Evolutionary conservation across 176 grass and related monocot species (phyloP).

Genomic region (Dendrocalamus sinicus): DNA sequence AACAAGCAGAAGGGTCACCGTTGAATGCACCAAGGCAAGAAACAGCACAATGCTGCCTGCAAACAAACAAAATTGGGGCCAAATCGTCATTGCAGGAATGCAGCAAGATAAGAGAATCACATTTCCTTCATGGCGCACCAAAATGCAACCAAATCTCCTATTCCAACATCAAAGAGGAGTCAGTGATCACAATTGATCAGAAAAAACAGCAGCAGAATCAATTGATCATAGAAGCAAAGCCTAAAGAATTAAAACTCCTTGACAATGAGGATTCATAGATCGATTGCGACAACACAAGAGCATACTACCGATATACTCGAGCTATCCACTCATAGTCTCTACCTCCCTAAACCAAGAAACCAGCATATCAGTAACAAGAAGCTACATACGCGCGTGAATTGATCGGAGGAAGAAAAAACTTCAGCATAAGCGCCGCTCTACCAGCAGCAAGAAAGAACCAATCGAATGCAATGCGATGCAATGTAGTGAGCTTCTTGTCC

Average conservation of each 20-base stretch:
- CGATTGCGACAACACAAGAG: slow-evolving; percentile 37
- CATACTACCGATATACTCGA: slow-evolving; percentile 15
- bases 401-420: not conserved
- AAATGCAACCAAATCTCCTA: not conserved
- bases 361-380: slow-evolving; percentile 12
- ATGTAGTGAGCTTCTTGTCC: not conserved
- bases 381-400: slow-evolving; percentile 17
- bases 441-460: slow-evolving; percentile 21
- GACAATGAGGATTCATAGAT: slow-evolving; percentile 20
- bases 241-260: not conserved
- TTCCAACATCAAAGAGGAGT: not conserved
- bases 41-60: not conserved
- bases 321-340: slow-evolving; percentile 25
- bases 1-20: too few relatives aligned
- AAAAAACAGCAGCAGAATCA: not conserved
- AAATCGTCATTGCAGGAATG: not conserved
- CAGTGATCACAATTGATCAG: not conserved
- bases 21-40: not conserved
- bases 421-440: not conserved
- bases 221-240: not conserved
- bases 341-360: slow-evolving; percentile 18
- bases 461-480: slow-evolving; percentile 33
- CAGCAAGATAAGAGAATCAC: not conserved
- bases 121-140: not conserved
- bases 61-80: not conserved